A percentile compares a stretch with the other conserved stretches of the same genome.
phyloP scores from a whole-genome alignment of 768 basidiomycete genomes.

The Hygrocybe coccinea region DNA sequence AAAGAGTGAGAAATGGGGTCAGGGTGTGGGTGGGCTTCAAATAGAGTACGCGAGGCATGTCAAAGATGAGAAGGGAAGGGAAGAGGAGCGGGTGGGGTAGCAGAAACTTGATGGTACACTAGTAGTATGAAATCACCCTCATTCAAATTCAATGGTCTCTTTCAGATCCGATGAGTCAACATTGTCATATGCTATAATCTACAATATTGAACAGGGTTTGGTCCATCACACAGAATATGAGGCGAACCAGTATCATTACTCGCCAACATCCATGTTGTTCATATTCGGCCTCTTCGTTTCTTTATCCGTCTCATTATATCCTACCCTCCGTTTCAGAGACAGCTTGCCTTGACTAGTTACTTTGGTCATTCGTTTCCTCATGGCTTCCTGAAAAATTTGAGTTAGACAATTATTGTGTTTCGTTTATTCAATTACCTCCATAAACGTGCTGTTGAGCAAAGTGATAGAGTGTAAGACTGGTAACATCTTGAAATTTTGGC shows the following conservation, averaged over 20 bases:
- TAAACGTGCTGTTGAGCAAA: constrained; percentile 9
- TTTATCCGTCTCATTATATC: neutral
- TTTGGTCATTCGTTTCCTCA: neutral
- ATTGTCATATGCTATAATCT: no score
- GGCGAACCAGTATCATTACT: neutral
- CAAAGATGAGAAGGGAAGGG: no score
- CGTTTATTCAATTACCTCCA: constrained; percentile 7
- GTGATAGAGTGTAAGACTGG: constrained; percentile 12
- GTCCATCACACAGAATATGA: no score
- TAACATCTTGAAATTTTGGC: constrained; percentile 11
- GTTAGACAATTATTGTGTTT: neutral
- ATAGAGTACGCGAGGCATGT: no score
- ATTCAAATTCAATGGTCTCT: no score
- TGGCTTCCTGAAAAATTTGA: neutral
- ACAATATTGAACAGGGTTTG: no score
- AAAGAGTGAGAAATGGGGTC: no score
- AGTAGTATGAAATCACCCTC: no score
- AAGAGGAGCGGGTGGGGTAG: no score
- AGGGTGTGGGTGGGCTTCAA: no score
- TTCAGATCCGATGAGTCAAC: no score
- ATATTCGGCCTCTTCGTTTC: neutral
- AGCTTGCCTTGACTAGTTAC: neutral
- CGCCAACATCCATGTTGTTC: neutral
- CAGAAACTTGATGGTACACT: no score
- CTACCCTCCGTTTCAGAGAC: neutral